A percentile compares a stretch with the other conserved stretches of the same genome.
Evolutionary conservation across 2,329 filamentous ascomycete genomes (phyloP).

Genomic region (Pestalotiopsis sp.): DNA sequence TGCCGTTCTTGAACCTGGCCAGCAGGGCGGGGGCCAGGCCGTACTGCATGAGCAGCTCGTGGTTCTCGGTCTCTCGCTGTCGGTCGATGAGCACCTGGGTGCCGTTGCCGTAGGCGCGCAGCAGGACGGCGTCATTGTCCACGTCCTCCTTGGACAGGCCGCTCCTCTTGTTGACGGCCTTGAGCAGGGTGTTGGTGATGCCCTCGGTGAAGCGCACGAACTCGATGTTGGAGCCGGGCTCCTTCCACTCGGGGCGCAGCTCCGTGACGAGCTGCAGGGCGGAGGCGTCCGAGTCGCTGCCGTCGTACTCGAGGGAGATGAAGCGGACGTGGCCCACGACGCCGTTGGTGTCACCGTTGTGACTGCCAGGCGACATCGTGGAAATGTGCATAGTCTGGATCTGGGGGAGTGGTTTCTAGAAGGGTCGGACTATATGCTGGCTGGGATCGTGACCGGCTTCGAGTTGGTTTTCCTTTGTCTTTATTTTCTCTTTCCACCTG

Average conservation of each 20-base stretch:
- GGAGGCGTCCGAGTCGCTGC: conserved; percentile 74
- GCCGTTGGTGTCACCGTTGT: conserved; percentile 31
- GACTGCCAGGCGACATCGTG: conserved; percentile 26
- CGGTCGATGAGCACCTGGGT: conserved; percentile 96
- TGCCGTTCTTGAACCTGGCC: conserved; percentile 92
- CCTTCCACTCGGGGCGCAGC: conserved; percentile 82
- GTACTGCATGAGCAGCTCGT: conserved; percentile 83
- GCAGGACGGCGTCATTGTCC: conserved; percentile 74
- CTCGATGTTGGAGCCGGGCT: conserved; percentile 72
- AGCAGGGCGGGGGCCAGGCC: conserved; percentile 85
- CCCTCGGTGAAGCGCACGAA: conserved; percentile 94
- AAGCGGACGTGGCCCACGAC: conserved; percentile 53
- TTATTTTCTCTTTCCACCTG: background rate
- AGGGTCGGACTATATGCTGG: background rate
- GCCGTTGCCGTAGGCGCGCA: conserved; percentile 91
- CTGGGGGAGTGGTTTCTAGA: background rate
- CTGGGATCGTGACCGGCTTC: background rate
- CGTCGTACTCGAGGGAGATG: conserved; percentile 80
- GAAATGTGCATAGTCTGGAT: background rate
- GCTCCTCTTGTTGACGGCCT: conserved; percentile 70
- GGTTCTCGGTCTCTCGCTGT: conserved; percentile 77
- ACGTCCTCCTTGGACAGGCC: conserved; percentile 66
- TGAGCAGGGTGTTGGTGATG: conserved; percentile 92
- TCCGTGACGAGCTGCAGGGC: conserved; percentile 79
- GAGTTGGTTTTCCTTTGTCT: background rate